Evolutionary conservation across 2,329 filamentous ascomycete species (phyloP).

Genomic region (Biscogniauxia sp.): DNA sequence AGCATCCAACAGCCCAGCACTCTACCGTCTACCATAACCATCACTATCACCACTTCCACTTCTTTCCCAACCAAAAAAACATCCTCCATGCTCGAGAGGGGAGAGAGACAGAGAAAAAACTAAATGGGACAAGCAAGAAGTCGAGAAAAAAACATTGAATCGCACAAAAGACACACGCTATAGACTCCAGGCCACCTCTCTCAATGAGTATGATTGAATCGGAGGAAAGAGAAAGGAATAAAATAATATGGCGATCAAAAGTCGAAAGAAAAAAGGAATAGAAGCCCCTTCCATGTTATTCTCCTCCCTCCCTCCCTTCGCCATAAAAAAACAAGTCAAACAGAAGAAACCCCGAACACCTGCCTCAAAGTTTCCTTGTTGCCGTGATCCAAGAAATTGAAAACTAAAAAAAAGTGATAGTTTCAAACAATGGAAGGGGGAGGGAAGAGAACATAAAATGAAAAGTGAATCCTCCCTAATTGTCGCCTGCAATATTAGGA

Average conservation of each 20-base stretch:
- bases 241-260: neutral
- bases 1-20: too few relatives aligned
- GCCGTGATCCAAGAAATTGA: conserved; percentile 5
- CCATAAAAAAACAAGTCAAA: neutral
- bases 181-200: neutral
- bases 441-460: too few relatives aligned
- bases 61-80: too few relatives aligned
- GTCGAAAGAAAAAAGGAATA: too few relatives aligned
- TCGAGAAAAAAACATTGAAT: neutral
- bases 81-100: too few relatives aligned
- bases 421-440: conserved; percentile 8
- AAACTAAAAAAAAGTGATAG: conserved; percentile 15
- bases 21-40: too few relatives aligned
- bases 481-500: neutral
- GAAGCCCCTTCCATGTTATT: too few relatives aligned
- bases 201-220: neutral
- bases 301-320: too few relatives aligned
- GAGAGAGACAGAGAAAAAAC: too few relatives aligned
- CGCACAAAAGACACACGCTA: neutral
- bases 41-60: too few relatives aligned
- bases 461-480: neutral
- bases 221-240: neutral
- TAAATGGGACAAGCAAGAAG: neutral
- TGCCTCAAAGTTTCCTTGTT: conserved; percentile 8
- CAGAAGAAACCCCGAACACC: conserved; percentile 13